Conservation (phyloP, 305 asterid genomes). For the Plantago lanceolata region DNA sequence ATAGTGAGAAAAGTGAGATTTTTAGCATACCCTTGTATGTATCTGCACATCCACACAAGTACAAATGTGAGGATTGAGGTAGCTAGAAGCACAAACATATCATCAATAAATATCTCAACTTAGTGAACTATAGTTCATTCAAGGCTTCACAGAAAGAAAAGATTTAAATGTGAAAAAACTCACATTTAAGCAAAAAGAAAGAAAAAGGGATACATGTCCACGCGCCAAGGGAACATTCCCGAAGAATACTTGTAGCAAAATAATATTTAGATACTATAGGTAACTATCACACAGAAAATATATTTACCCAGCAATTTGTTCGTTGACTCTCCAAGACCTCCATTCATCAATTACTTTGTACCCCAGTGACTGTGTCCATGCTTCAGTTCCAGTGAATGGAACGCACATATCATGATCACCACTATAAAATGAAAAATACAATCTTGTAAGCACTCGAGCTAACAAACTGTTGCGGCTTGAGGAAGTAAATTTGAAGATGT, state of each 20-base stretch:
- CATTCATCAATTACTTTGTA: conserved; percentile 37
- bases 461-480: background rate
- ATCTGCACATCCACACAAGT: conserved; percentile 29
- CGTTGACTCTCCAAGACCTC: conserved; percentile 49
- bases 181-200: no score
- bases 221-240: background rate
- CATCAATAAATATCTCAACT: no score
- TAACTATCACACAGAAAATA: no score
- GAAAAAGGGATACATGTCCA: no score
- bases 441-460: background rate
- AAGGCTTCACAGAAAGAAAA: no score
- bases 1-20: conserved; percentile 50
- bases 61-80: no score
- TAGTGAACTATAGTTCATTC: no score
- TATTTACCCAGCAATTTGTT: conserved; percentile 37
- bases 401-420: conserved; percentile 71
- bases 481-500: background rate
- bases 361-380: conserved; percentile 50
- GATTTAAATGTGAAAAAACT: no score
- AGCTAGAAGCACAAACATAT: no score
- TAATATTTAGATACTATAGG: no score
- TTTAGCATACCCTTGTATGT: conserved; percentile 37
- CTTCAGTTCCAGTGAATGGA: conserved; percentile 59
- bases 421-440: conserved; percentile 20
- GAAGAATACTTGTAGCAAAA: no score